Evolutionary conservation across 805 yeast genomes (phyloP).

Genomic region (Pichia cephalocereana): DNA sequence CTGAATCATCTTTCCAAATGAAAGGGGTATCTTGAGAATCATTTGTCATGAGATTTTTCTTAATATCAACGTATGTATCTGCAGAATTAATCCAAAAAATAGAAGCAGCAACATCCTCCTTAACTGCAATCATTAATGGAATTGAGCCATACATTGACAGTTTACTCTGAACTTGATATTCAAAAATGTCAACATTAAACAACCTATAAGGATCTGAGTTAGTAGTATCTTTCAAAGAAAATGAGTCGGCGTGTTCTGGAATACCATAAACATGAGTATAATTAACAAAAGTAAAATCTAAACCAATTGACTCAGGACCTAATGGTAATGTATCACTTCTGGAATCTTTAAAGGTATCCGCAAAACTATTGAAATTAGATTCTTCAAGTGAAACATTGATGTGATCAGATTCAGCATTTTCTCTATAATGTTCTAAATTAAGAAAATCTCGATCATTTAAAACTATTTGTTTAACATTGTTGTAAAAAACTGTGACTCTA

Average conservation of each 20-base stretch:
- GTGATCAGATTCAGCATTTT: conserved; percentile 26
- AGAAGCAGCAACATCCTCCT: conserved; percentile 53
- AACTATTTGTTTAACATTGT: conserved; percentile 39
- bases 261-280: conserved; percentile 76
- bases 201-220: conserved; percentile 70
- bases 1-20: neutral
- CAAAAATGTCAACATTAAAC: conserved; percentile 91
- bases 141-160: conserved; percentile 94
- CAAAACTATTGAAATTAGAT: conserved; percentile 54
- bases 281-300: conserved; percentile 61
- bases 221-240: conserved; percentile 64
- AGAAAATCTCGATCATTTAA: conserved; percentile 64
- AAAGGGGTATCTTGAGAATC: conserved; percentile 6
- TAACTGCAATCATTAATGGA: conserved; percentile 74
- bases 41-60: conserved; percentile 20
- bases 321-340: conserved; percentile 55
- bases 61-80: conserved; percentile 81
- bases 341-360: conserved; percentile 64
- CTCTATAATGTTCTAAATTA: conserved; percentile 77
- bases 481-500: conserved; percentile 36
- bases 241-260: conserved; percentile 88
- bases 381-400: conserved; percentile 48
- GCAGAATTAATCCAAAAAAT: conserved; percentile 90
- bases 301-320: conserved; percentile 85
- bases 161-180: conserved; percentile 74